These are phyloP conservation scores for Phlebiopsis gigantea DNA, from an alignment of 768 basidiomycete genomes.

Conservation along the genomic window DNA sequence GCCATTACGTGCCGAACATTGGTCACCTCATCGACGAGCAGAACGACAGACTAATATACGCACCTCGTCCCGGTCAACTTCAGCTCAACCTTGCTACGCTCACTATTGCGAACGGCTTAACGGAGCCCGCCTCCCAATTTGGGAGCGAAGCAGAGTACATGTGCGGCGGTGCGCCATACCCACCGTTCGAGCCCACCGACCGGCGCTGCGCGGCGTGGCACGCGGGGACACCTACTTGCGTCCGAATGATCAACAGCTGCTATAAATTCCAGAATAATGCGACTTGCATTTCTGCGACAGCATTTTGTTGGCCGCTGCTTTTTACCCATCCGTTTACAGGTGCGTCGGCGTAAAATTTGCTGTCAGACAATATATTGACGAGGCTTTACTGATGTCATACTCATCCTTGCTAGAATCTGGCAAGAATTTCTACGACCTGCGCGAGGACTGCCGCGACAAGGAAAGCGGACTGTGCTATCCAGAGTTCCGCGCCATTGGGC, in stretches of 20 bases:
- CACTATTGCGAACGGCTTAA: conserved; percentile 44
- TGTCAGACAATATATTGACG: not conserved
- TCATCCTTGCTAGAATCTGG: conserved; percentile 33
- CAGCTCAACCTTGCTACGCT: conserved; percentile 39
- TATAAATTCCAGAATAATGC: conserved; percentile 49
- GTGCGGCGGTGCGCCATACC: conserved; percentile 20
- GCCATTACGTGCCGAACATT: conserved; percentile 21
- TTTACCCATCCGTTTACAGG: conserved; percentile 45
- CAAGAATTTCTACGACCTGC: conserved; percentile 50
- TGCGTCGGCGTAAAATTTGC: conserved; percentile 41
- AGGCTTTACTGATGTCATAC: too few species aligned
- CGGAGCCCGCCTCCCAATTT: conserved; percentile 31
- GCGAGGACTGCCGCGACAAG: conserved; percentile 37
- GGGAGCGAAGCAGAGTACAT: conserved; percentile 22
- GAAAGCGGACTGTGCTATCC: conserved; percentile 31
- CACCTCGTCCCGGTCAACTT: conserved; percentile 19
- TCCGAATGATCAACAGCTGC: conserved; percentile 67
- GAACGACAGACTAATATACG: conserved; percentile 14
- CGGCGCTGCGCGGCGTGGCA: conserved; percentile 61
- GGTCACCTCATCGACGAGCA: conserved; percentile 13
- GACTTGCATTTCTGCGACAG: conserved; percentile 43
- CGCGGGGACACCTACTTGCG: conserved; percentile 67
- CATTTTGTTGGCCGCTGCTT: conserved; percentile 58
- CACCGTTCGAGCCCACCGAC: conserved; percentile 38
- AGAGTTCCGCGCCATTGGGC: conserved; percentile 45